Evolutionary conservation across 345 rosid genomes (phyloP).

Genomic region (Trapa bicornis): DNA sequence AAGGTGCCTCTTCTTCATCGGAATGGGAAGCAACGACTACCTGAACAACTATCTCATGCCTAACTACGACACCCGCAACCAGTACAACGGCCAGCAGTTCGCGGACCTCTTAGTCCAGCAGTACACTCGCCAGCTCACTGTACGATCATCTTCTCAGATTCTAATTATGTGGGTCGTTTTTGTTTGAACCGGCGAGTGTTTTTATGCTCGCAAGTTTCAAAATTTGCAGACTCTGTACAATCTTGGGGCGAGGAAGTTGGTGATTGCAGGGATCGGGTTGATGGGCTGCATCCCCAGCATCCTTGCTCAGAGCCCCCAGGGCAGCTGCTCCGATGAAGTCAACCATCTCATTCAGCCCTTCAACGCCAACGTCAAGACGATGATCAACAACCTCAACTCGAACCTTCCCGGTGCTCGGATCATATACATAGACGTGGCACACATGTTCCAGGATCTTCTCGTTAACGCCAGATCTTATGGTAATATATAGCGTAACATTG

Average conservation of each 20-base stretch:
- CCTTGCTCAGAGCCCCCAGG: slow-evolving; percentile 54
- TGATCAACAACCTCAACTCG: slow-evolving; percentile 51
- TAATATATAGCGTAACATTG: slow-evolving; percentile 9
- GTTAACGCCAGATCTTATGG: slow-evolving; percentile 44
- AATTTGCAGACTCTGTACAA: slow-evolving; percentile 46
- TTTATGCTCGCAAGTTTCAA: neutral
- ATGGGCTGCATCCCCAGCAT: slow-evolving; percentile 99
- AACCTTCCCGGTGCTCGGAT: slow-evolving; percentile 57
- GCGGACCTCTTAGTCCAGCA: slow-evolving; percentile 60
- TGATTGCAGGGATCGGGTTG: slow-evolving; percentile 63
- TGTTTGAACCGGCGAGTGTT: too few species aligned
- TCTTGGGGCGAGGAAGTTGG: slow-evolving; percentile 76
- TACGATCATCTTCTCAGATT: slow-evolving; percentile 11
- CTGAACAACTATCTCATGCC: slow-evolving; percentile 95
- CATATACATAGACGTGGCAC: slow-evolving; percentile 46
- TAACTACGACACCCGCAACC: slow-evolving; percentile 58
- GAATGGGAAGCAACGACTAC: slow-evolving; percentile 98
- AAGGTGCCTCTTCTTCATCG: slow-evolving; percentile 62
- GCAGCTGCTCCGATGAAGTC: slow-evolving; percentile 69
- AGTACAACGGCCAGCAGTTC: slow-evolving; percentile 56
- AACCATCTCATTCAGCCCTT: slow-evolving; percentile 67
- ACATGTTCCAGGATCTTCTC: slow-evolving; percentile 49
- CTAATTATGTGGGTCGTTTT: neutral
- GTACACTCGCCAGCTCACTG: slow-evolving; percentile 59
- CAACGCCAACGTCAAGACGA: slow-evolving; percentile 63